Conservation (phyloP, 148 eudicot species). For the Talinum fruticosum region DNA sequence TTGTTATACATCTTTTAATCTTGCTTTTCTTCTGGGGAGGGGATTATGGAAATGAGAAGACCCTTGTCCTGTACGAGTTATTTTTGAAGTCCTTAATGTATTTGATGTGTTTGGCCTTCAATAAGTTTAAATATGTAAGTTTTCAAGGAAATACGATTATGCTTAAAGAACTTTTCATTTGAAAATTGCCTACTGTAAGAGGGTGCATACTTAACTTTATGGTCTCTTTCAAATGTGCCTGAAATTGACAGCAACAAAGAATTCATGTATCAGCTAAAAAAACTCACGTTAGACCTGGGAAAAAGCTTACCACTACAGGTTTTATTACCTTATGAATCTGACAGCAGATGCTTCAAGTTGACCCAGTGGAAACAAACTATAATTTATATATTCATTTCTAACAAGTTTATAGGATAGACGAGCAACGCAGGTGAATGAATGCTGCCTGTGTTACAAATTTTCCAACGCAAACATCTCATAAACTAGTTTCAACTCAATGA, state of each 20-base stretch:
- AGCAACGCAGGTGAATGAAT: neutral
- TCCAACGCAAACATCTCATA: neutral
- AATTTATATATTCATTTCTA: neutral
- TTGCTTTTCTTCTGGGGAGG: neutral
- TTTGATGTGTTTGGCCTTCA: neutral
- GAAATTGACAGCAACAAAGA: neutral
- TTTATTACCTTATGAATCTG: neutral
- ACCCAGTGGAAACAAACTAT: neutral
- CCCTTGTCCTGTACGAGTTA: too few relatives aligned
- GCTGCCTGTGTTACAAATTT: neutral
- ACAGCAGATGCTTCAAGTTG: neutral
- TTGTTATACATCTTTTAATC: neutral
- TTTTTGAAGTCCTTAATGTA: neutral
- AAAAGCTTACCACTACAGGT: neutral
- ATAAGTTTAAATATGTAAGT: neutral
- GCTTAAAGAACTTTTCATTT: neutral
- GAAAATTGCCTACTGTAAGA: neutral
- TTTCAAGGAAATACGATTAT: neutral
- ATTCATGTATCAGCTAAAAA: neutral
- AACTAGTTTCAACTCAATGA: neutral
- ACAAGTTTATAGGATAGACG: neutral
- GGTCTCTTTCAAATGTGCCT: neutral
- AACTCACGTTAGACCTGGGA: neutral
- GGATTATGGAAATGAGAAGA: too few relatives aligned
- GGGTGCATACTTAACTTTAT: neutral